Evolutionary conservation across 2,329 filamentous ascomycete species (phyloP), one percentile per base, ranked within the genome.

Genomic region (Aureobasidium mangrovei): DNA sequence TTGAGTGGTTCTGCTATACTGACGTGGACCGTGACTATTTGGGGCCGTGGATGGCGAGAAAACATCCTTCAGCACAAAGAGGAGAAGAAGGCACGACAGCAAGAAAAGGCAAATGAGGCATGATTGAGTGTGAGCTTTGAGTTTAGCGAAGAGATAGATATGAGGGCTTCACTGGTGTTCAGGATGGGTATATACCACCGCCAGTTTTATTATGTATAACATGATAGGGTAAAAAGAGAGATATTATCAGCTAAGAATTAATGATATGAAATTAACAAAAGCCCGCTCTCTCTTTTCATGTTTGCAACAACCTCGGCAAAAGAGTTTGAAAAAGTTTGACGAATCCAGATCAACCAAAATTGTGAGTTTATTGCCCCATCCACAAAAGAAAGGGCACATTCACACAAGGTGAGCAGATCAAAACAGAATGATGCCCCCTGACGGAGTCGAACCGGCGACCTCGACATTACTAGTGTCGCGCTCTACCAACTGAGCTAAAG

Each of bases 11-110:
- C 62, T 5, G 62, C 79, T 0, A 61, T 64, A 0, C 70, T 69
- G 6, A 70, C 78, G 0, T 77, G 73, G 69, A 66, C 74, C 2
- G 77, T 74, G 1, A 74, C 77, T 3, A 54, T 72, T 7, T 79
- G 74, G 62, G 80, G 80, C 0, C 69, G 52, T 55, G 46, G 49
- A 12, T 64, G 60, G 62, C 59, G 61, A 52, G 61, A 62, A 33
- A 58, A 32, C 33, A 54, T 65, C 6, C 44, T 60, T 41, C 32
- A 51, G 10, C 54, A 53, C 4, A 59, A 59, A 18, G 58, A 61
- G 28, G 56, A 46, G 28, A 57, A 59, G 32, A 48, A 56, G 38
- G 26, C 41, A 2, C 28, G 26, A 26, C 46, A 44, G 46, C 47
- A 51, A 10, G 47, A 41, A 39, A 51, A 51, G 38, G 28, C 12